Evolutionary conservation across 169 alveolate species (phyloP).

Genomic region (Plasmodium gonderi): DNA sequence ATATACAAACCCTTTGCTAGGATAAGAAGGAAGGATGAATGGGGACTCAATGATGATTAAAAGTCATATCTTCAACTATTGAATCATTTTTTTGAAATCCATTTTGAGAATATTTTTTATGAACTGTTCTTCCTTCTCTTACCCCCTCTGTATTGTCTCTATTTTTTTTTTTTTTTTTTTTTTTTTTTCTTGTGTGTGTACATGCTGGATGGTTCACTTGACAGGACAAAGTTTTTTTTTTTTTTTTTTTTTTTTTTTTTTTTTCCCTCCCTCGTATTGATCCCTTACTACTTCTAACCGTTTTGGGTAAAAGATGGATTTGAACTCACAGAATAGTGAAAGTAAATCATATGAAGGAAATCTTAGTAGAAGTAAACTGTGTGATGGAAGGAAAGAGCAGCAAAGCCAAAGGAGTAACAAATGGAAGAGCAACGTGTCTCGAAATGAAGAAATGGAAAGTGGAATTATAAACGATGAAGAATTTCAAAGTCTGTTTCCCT

Average conservation of each 20-base stretch:
- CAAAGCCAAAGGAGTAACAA: too few relatives aligned
- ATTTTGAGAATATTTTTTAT: too few relatives aligned
- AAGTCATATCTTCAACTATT: too few relatives aligned
- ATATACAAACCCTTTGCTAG: too few relatives aligned
- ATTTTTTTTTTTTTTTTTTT: neutral
- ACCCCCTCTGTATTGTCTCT: too few relatives aligned
- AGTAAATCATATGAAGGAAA: too few relatives aligned
- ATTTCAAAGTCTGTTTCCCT: neutral
- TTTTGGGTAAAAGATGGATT: neutral
- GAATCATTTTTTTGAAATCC: neutral
- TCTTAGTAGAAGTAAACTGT: too few relatives aligned
- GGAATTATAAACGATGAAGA: neutral
- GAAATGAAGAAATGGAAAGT: neutral
- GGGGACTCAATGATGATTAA: neutral
- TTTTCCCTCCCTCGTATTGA: neutral
- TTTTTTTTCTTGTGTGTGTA: neutral
- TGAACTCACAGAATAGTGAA: neutral
- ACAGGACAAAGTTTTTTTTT: neutral
- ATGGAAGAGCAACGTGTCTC: neutral
- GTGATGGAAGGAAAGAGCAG: neutral
- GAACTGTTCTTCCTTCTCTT: too few relatives aligned
- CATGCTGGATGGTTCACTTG: neutral
- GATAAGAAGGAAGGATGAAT: too few relatives aligned
- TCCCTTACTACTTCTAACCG: too few relatives aligned
- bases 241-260: too few relatives aligned